phyloP scores from a whole-genome alignment of 2,329 filamentous ascomycete species.

The Didymella pomorum region DNA sequence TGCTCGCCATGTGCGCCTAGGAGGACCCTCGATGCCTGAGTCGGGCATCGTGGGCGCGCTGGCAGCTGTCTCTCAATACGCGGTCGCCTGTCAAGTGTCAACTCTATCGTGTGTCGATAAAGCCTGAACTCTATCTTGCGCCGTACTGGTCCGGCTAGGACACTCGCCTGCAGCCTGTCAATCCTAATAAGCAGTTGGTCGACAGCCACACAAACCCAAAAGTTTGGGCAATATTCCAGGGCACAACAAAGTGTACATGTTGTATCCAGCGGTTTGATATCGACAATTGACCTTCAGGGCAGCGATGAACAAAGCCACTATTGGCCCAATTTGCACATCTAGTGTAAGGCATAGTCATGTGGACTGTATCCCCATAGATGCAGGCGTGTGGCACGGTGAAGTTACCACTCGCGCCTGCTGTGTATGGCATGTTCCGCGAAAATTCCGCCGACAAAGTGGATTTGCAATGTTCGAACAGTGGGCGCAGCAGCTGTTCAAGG shows the following conservation, averaged over 20 bases:
- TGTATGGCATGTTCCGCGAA: conserved; percentile 11
- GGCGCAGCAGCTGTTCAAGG: conserved; percentile 9
- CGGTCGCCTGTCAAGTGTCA: conserved; percentile 36
- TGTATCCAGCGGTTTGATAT: conserved; percentile 11
- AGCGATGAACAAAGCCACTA: conserved; percentile 27
- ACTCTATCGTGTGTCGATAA: conserved; percentile 31
- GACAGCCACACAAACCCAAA: conserved; percentile 23
- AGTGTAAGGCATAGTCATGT: conserved; percentile 17
- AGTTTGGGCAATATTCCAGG: conserved; percentile 22
- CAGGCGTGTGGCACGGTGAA: conserved; percentile 35
- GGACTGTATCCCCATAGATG: conserved; percentile 11
- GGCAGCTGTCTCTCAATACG: conserved; percentile 28
- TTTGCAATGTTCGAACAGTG: conserved; percentile 11
- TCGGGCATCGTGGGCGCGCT: conserved; percentile 13
- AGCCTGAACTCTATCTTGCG: conserved; percentile 24
- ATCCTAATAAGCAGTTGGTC: conserved; percentile 21
- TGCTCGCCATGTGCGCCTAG: conserved; percentile 31
- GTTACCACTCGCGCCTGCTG: conserved; percentile 18
- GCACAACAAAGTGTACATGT: conserved; percentile 4
- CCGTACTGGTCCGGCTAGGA: conserved; percentile 1
- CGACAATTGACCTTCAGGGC: conserved; percentile 6
- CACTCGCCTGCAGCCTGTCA: conserved; percentile 29
- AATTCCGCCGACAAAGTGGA: conserved; percentile 9
- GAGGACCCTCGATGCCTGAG: conserved; percentile 23
- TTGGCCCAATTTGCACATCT: conserved; percentile 27